phyloP scores from a whole-genome alignment of 73 alveolate genomes.

The Effrenium voratum region DNA sequence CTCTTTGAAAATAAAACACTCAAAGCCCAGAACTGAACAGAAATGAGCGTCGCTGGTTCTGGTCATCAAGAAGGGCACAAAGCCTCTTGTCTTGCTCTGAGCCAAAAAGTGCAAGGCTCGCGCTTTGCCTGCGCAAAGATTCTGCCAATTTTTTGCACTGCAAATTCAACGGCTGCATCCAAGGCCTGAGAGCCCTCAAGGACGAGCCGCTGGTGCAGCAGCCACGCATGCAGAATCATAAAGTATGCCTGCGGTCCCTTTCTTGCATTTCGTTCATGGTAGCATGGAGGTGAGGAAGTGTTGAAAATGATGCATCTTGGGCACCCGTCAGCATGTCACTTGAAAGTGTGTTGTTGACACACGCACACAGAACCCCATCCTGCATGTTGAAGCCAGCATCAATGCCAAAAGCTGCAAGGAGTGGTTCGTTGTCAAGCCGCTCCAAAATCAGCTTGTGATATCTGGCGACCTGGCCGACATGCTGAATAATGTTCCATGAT shows the following conservation, averaged over 20 bases:
- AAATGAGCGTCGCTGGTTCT: too few species aligned
- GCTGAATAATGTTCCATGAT: background rate
- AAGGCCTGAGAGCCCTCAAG: constrained; percentile 90
- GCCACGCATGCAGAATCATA: constrained; percentile 92
- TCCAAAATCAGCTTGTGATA: constrained; percentile 83
- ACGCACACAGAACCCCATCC: constrained; percentile 7
- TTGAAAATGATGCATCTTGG: too few species aligned
- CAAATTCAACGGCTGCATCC: too few species aligned
- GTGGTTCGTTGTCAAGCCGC: constrained; percentile 78
- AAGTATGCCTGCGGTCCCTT: constrained; percentile 33
- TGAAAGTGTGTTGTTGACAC: background rate
- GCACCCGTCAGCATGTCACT: too few species aligned
- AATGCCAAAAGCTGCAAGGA: constrained; percentile 70
- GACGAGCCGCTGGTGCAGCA: constrained; percentile 68
- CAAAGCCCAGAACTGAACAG: too few species aligned
- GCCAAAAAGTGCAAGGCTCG: too few species aligned
- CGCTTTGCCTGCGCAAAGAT: too few species aligned
- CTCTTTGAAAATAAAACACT: too few species aligned
- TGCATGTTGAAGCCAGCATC: constrained; percentile 93
- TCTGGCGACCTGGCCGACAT: constrained; percentile 33
- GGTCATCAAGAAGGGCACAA: too few species aligned
- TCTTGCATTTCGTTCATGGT: too few species aligned
- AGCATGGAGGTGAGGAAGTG: background rate
- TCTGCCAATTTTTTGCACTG: too few species aligned
- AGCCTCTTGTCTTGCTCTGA: too few species aligned